These are phyloP conservation scores for Breynia disticha DNA, from an alignment of 441 rosid genomes.

Conservation along the genomic window DNA sequence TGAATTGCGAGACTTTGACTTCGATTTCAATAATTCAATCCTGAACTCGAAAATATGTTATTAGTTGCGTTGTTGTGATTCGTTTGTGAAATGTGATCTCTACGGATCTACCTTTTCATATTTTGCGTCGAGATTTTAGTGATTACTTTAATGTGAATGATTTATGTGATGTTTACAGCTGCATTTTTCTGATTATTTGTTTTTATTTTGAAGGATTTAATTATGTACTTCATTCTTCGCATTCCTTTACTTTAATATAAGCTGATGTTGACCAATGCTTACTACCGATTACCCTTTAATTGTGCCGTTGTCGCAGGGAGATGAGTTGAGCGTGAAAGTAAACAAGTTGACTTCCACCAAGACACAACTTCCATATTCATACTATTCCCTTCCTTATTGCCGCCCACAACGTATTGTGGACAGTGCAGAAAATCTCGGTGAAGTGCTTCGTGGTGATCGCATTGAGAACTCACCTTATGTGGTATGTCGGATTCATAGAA, in stretches of 20 bases:
- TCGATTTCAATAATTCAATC: too few species aligned
- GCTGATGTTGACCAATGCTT: background rate
- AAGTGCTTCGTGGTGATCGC: slow-evolving; percentile 92
- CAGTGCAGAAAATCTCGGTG: slow-evolving; percentile 91
- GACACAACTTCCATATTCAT: slow-evolving; percentile 89
- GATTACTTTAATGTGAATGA: too few species aligned
- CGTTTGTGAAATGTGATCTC: too few species aligned
- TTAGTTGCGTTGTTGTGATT: too few species aligned
- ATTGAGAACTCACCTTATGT: slow-evolving; percentile 88
- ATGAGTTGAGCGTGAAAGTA: slow-evolving; percentile 78
- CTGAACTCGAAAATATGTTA: too few species aligned
- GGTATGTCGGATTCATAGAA: slow-evolving; percentile 25
- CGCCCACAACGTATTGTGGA: slow-evolving; percentile 53
- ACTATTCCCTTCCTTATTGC: slow-evolving; percentile 74
- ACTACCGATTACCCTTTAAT: slow-evolving; percentile 1
- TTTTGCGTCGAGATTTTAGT: too few species aligned
- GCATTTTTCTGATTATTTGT: too few species aligned
- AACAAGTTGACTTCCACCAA: slow-evolving; percentile 87
- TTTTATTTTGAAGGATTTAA: too few species aligned
- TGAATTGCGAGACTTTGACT: too few species aligned
- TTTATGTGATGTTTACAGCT: too few species aligned
- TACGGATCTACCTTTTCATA: too few species aligned
- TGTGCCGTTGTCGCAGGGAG: slow-evolving; percentile 43
- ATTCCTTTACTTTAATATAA: background rate
- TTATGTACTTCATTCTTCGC: background rate